Evolutionary conservation across 805 yeast species (phyloP), one percentile per base, ranked within the genome.

Genomic region (Candida tibetensis): DNA sequence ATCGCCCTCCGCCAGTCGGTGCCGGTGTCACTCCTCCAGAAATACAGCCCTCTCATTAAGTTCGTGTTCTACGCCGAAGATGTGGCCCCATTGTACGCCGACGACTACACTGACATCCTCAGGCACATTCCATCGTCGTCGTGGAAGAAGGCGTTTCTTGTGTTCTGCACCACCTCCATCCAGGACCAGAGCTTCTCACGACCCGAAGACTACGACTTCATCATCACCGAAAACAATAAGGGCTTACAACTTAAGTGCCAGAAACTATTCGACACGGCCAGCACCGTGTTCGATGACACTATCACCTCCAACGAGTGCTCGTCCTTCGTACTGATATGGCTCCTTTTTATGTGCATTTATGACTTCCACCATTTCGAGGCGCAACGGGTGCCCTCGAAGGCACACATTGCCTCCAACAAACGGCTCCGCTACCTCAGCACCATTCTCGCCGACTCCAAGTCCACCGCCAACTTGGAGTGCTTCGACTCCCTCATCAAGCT

Each of bases 101-200:
- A 41, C 9, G 50, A 50, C 23, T 46, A 55, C 16, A 44, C 49
- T 36, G 47, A 47, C 14, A 47, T 55, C 6, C 38, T 66, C 10
- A 59, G 62, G 2, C 50, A 42, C 31, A 53, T 68, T 19, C 55
- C 52, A 33, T 60, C 65, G 30, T 53, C 37, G 30, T 52, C 61
- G 13, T 68, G 73, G 72, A 61, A 56, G 44, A 63, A 63, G 41
- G 57, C 60, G 5, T 51, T 62, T 17, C 42, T 68, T 8, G 59
- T 59, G 14, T 65, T 62, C 36, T 55, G 53, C 35, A 46, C 66
- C 5, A 46, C 46, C 32, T 52, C 60, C 37, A 49, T 68, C 14
- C 57, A 64, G 42, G 59, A 60, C 37, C 72, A 68, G 48, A 49
- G 60, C 30, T 58, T 64, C 32, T 52, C 69, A 13, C 49, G 71